Percentiles rank a stretch among this genome's conserved stretches.
Conservation (phyloP, 75 land plant species). For the Azolla pinnata region DNA sequence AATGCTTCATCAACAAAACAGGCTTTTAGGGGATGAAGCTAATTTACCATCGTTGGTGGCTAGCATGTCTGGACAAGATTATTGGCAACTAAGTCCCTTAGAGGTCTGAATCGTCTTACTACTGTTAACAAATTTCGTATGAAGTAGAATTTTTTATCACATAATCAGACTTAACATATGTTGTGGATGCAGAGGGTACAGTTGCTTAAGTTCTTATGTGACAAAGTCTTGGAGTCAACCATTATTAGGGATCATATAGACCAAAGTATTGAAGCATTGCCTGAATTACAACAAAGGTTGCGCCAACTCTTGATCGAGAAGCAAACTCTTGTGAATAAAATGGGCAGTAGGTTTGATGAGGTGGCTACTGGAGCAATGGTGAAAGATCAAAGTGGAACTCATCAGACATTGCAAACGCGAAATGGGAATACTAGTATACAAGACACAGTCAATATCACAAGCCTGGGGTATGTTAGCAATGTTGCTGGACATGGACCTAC, state of each 20-base stretch:
- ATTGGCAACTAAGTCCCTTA: constrained; percentile 54
- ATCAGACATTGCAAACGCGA: no score
- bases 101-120: constrained; percentile 48
- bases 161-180: neutral
- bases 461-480: no score
- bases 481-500: no score
- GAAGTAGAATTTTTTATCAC: neutral
- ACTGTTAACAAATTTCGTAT: no score
- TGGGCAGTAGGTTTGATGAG: constrained; percentile 19
- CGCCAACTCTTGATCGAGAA: constrained; percentile 40
- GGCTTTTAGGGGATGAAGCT: constrained; percentile 27
- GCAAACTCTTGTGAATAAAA: constrained; percentile 39
- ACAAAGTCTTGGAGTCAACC: constrained; percentile 59
- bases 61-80: constrained; percentile 57
- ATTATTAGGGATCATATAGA: constrained; percentile 67
- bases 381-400: constrained; percentile 2
- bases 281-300: constrained; percentile 70
- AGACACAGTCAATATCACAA: no score
- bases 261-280: constrained; percentile 49
- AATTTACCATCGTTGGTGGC: constrained; percentile 29
- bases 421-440: no score
- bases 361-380: constrained; percentile 18
- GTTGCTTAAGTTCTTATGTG: constrained; percentile 72
- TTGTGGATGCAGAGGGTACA: constrained; percentile 49
- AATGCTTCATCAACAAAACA: constrained; percentile 28